phyloP scores from a whole-genome alignment of 768 basidiomycete species.

The Trametes punicea region DNA sequence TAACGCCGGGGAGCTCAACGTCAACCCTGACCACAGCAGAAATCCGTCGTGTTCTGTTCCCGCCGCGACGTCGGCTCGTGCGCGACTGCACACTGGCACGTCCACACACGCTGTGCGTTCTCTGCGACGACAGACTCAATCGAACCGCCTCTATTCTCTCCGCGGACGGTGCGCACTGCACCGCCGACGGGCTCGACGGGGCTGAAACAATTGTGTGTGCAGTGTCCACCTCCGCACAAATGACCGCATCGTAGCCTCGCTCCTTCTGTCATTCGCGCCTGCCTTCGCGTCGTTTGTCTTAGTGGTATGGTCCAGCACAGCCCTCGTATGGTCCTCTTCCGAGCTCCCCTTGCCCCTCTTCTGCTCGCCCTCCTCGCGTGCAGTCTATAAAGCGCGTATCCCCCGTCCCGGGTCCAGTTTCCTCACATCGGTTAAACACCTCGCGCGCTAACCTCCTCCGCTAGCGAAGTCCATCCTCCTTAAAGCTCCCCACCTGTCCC shows the following conservation, averaged over 20 bases:
- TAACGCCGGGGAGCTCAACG: not conserved
- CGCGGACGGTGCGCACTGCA: not conserved
- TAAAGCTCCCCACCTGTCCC: constrained; percentile 12
- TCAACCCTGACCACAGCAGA: not conserved
- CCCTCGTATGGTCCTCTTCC: constrained; percentile 1
- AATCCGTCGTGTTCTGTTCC: not conserved
- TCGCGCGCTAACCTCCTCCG: constrained; percentile 10
- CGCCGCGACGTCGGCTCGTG: not conserved
- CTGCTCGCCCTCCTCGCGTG: not conserved
- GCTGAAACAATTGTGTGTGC: not conserved
- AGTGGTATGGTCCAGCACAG: not conserved
- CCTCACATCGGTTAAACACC: constrained; percentile 14
- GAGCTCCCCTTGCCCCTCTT: constrained; percentile 9
- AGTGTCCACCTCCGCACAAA: not conserved
- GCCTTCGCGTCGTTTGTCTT: not conserved
- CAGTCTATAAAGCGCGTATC: constrained; percentile 11
- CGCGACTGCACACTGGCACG: not conserved
- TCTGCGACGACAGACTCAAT: not conserved
- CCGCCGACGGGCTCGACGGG: not conserved
- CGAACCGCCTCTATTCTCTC: not conserved
- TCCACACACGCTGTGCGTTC: not conserved
- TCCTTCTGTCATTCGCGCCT: not conserved
- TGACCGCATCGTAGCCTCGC: not conserved
- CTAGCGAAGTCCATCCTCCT: not conserved
- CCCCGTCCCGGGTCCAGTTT: constrained; percentile 7